Base-by-base conservation (phyloP, 192 early-diverging fungal species). In the Neocallimastix lanati region DNA sequence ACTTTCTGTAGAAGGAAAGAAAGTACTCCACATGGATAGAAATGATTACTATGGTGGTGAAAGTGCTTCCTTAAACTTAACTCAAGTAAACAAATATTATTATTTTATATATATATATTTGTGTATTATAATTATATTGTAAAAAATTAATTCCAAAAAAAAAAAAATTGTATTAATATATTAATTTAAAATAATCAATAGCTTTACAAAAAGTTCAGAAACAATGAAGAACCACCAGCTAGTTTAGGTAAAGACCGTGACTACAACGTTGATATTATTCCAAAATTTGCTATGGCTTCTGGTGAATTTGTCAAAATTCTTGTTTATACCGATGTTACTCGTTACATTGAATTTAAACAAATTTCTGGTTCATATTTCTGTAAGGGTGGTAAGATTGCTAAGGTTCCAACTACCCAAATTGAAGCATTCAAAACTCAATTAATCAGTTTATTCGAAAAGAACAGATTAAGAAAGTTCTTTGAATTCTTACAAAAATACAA, bases 31-130 rank as follows among this genome's bases (percentile, higher is more conserved):
- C 82, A 90, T 95, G 82, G 94, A 95, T 86, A 89, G 93, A 80
- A 94, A 99, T 85, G 95, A 97, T 85, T 99, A 98, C 86, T 99
- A 99, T 83, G 97, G 98, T 82, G 98, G 93, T 81, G 98, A 96
- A 77, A 92, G 93, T 79, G 97, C 98, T 58, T 93, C 92, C 77
- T 89, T 99, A 80, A 98, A 99, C 88, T 90, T 99, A 84, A 91
- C 95, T 67, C 96, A 98, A 93, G 94, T 93, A 88, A 80, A 80
- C 35, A 18, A 38, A 77, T 78, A 11, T 77, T 38, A 29, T 15
- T 29, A n/a, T 28, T 84, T 82, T 40, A 29, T n/a, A n/a, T n/a
- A n/a, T n/a, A n/a, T n/a, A n/a, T n/a, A n/a, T n/a, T n/a, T n/a
- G n/a, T n/a, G n/a, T n/a, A n/a, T n/a, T n/a, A n/a, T n/a, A n/a